These are phyloP conservation scores for Pseudocercospora pini-densiflorae DNA, from an alignment of 2,329 filamentous ascomycete genomes.

Conservation along the genomic window DNA sequence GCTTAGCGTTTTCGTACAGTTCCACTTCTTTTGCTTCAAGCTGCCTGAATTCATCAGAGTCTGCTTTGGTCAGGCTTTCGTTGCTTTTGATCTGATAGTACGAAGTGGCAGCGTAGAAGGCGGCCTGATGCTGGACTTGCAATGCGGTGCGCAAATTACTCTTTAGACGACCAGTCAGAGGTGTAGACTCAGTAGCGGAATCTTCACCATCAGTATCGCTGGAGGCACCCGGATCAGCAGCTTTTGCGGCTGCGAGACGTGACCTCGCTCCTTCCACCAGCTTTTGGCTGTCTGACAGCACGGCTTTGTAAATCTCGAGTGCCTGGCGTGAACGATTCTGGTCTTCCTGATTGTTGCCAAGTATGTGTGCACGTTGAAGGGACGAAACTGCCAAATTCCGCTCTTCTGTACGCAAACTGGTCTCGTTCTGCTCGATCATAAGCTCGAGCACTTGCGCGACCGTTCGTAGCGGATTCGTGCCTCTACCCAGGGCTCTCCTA, in stretches of 20 bases:
- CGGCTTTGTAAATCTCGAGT: constrained; percentile 68
- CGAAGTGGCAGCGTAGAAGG: constrained; percentile 84
- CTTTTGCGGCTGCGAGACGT: constrained; percentile 60
- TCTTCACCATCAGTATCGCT: constrained; percentile 42
- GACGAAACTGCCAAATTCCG: constrained; percentile 68
- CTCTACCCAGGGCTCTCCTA: constrained; percentile 63
- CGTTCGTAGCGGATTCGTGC: constrained; percentile 72
- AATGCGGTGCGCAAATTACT: constrained; percentile 72
- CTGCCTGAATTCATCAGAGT: constrained; percentile 67
- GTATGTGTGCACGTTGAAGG: constrained; percentile 74
- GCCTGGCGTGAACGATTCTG: constrained; percentile 63
- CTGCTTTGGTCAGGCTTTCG: constrained; percentile 64
- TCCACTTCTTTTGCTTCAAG: constrained; percentile 73
- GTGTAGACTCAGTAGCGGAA: constrained; percentile 31
- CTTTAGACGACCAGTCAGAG: constrained; percentile 44
- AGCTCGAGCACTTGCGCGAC: constrained; percentile 84
- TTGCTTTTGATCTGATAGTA: constrained; percentile 83
- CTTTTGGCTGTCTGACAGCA: constrained; percentile 44
- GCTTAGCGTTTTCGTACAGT: constrained; percentile 78
- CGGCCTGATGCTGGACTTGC: constrained; percentile 78
- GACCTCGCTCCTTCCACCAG: constrained; percentile 68
- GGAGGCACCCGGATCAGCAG: constrained; percentile 11
- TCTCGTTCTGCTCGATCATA: constrained; percentile 88
- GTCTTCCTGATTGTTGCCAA: constrained; percentile 72
- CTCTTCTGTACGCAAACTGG: constrained; percentile 68